These are phyloP conservation scores for Amanita fuliginea DNA, from an alignment of 768 basidiomycete species.

Conservation along the genomic window DNA sequence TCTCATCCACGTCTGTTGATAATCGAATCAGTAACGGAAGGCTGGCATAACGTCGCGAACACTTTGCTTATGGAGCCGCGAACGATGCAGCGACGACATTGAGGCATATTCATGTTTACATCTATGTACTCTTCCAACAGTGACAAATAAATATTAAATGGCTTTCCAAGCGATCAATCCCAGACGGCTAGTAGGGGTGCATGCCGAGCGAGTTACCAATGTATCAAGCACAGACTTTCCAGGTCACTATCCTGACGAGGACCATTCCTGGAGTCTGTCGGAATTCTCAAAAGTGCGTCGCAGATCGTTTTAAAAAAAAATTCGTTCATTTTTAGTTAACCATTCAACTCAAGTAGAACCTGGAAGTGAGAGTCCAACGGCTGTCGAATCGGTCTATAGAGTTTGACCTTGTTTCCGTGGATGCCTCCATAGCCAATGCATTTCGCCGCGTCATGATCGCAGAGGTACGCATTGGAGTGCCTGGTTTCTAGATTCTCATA, in stretches of 20 bases:
- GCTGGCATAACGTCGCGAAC: no score
- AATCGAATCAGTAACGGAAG: neutral
- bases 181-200: slow-evolving; percentile 53
- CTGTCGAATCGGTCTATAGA: slow-evolving; percentile 80
- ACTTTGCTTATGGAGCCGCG: slow-evolving; percentile 5
- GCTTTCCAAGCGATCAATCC: slow-evolving; percentile 12
- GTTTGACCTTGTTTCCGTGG: slow-evolving; percentile 92
- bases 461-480: slow-evolving; percentile 46
- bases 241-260: slow-evolving; percentile 77
- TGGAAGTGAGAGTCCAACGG: slow-evolving; percentile 64
- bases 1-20: slow-evolving; percentile 41
- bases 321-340: slow-evolving; percentile 2
- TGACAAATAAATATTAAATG: no score
- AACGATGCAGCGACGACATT: neutral
- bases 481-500: neutral
- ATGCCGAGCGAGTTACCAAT: slow-evolving; percentile 62
- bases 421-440: slow-evolving; percentile 94
- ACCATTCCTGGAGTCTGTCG: slow-evolving; percentile 72
- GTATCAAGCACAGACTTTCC: slow-evolving; percentile 89
- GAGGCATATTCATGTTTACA: neutral
- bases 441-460: slow-evolving; percentile 87
- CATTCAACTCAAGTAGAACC: slow-evolving; percentile 36
- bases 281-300: slow-evolving; percentile 65
- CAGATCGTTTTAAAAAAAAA: no score
- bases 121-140: no score